Evolutionary conservation across 345 rosid species (phyloP).

Genomic region (Gossypium herbaceum): DNA sequence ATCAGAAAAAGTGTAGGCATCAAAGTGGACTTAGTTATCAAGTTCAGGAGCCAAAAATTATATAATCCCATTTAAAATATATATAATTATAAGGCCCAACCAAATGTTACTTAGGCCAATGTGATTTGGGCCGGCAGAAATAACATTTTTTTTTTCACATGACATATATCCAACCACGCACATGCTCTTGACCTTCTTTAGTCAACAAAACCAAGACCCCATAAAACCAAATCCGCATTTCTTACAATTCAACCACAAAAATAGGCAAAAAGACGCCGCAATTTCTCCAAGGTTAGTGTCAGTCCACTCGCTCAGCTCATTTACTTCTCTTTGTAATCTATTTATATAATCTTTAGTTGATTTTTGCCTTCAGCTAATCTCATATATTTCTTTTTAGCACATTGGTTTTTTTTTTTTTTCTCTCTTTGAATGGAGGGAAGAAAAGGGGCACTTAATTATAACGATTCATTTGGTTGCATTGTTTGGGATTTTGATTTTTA

Average conservation of each 20-base stretch:
- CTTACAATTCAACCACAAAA: neutral
- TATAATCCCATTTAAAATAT: no score
- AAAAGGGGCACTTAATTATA: neutral
- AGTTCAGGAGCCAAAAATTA: no score
- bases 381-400: neutral
- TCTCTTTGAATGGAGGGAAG: neutral
- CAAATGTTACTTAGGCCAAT: no score
- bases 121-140: no score
- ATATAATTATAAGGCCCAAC: no score
- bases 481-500: neutral
- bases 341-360: neutral
- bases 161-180: neutral
- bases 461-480: neutral
- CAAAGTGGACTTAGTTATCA: no score
- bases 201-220: neutral
- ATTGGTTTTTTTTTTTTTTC: neutral
- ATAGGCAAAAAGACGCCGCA: neutral
- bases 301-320: neutral
- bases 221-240: neutral
- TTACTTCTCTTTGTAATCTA: neutral
- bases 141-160: neutral
- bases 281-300: neutral
- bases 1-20: no score
- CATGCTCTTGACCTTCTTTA: neutral
- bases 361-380: constrained; percentile 1